phyloP scores from a whole-genome alignment of 106 monocot species.

The Acanthochlamys bracteata region DNA sequence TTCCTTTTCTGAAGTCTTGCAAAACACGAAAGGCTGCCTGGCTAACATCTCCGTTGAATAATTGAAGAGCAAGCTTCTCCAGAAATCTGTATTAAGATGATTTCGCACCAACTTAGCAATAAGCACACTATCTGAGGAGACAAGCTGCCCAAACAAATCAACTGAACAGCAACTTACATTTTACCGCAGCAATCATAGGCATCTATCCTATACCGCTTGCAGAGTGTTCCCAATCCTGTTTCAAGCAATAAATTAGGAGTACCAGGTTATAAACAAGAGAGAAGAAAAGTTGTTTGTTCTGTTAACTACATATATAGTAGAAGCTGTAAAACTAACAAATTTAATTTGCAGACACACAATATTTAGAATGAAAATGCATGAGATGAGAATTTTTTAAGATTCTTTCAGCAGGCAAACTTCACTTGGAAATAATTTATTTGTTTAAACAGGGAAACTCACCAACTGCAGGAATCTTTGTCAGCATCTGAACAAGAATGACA shows the following conservation, averaged over 20 bases:
- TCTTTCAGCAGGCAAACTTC: no score
- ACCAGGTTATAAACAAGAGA: background rate
- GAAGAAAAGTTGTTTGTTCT: background rate
- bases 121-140: background rate
- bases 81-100: conserved; percentile 37
- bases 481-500: conserved; percentile 79
- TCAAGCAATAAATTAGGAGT: background rate
- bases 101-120: background rate
- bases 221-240: conserved; percentile 59
- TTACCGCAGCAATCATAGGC: conserved; percentile 52
- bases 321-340: no score
- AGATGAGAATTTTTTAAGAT: background rate
- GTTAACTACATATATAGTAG: no score
- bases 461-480: conserved; percentile 54
- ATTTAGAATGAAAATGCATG: background rate
- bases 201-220: conserved; percentile 71
- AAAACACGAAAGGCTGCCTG: conserved; percentile 78
- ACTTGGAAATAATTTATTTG: background rate
- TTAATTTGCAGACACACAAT: no score
- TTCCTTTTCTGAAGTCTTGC: conserved; percentile 90
- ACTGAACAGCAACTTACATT: conserved; percentile 40
- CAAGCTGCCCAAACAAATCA: background rate
- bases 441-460: conserved; percentile 33
- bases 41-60: conserved; percentile 80
- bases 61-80: conserved; percentile 67